A percentile compares a stretch with the other conserved stretches of the same genome.
These are phyloP conservation scores for Dryas octopetala DNA, from an alignment of 306 rosid genomes.

Conservation along the genomic window DNA sequence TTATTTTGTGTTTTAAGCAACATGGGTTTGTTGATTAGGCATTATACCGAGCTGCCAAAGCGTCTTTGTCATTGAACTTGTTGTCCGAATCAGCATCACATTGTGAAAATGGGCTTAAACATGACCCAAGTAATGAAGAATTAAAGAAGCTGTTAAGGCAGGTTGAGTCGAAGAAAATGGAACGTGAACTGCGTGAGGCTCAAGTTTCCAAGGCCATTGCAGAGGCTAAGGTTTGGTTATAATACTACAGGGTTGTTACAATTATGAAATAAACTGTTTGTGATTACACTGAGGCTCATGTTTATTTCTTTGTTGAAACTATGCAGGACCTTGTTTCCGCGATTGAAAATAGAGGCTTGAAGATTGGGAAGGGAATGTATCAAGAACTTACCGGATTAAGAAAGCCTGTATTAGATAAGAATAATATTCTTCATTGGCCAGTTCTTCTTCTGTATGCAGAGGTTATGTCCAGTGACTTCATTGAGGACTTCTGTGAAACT, in stretches of 20 bases:
- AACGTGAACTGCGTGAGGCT: constrained; percentile 68
- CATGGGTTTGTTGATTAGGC: constrained; percentile 50
- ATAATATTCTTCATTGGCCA: constrained; percentile 88
- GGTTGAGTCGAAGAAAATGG: constrained; percentile 57
- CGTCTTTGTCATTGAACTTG: constrained; percentile 65
- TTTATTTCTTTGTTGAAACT: constrained; percentile 25
- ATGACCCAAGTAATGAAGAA: constrained; percentile 68
- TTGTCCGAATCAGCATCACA: constrained; percentile 62
- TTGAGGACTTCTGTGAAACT: constrained; percentile 92
- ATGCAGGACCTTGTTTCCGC: constrained; percentile 66
- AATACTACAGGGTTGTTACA: not conserved
- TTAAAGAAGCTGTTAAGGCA: constrained; percentile 60
- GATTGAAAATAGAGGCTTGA: constrained; percentile 65
- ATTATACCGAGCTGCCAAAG: constrained; percentile 79
- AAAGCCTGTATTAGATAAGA: constrained; percentile 71
- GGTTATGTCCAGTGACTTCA: constrained; percentile 94
- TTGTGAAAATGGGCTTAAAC: constrained; percentile 60
- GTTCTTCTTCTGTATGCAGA: constrained; percentile 92
- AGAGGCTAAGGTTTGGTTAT: constrained; percentile 60
- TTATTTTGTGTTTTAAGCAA: constrained; percentile 3
- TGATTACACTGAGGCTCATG: constrained; percentile 21
- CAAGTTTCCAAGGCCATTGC: constrained; percentile 58
- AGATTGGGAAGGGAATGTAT: constrained; percentile 71
- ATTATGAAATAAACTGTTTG: constrained; percentile 15
- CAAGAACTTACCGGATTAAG: constrained; percentile 67